These are phyloP conservation scores for Monosporascus ibericus DNA, from an alignment of 2,329 filamentous ascomycete genomes.

Conservation along the genomic window DNA sequence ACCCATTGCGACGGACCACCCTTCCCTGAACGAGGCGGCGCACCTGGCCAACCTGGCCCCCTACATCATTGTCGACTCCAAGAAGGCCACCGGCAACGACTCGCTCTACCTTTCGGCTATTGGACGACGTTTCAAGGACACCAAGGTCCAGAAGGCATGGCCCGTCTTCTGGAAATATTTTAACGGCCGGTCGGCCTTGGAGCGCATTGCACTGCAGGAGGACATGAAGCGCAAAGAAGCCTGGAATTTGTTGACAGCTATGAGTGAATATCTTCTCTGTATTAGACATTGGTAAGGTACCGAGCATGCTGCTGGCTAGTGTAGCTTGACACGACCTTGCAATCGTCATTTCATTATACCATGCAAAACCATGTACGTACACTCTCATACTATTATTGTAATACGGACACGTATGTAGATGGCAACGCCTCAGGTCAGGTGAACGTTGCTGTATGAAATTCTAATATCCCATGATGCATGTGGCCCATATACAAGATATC, in stretches of 20 bases:
- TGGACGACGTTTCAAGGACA: constrained; percentile 42
- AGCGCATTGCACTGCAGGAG: constrained; percentile 80
- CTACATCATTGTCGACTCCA: constrained; percentile 70
- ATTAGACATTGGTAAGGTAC: constrained; percentile 60
- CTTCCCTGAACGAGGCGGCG: constrained; percentile 49
- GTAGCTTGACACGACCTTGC: no score
- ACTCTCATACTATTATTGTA: no score
- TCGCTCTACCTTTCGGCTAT: constrained; percentile 64
- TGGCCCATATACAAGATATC: constrained; percentile 23
- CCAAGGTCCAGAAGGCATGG: constrained; percentile 62
- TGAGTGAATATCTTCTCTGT: constrained; percentile 62
- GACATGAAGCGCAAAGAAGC: constrained; percentile 80
- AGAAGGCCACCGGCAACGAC: constrained; percentile 71
- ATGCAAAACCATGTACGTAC: no score
- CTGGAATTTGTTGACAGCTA: constrained; percentile 58
- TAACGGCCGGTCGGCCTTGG: constrained; percentile 77
- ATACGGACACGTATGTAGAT: no score
- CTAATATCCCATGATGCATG: neutral
- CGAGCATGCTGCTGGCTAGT: neutral
- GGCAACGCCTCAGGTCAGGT: no score
- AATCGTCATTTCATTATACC: no score
- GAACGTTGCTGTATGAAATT: neutral
- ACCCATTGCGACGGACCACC: constrained; percentile 46
- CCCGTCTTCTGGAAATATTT: constrained; percentile 75
- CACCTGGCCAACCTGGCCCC: constrained; percentile 54